Evolutionary conservation across 2,329 filamentous ascomycete genomes (phyloP).

Genomic region (Xylariales sp.): DNA sequence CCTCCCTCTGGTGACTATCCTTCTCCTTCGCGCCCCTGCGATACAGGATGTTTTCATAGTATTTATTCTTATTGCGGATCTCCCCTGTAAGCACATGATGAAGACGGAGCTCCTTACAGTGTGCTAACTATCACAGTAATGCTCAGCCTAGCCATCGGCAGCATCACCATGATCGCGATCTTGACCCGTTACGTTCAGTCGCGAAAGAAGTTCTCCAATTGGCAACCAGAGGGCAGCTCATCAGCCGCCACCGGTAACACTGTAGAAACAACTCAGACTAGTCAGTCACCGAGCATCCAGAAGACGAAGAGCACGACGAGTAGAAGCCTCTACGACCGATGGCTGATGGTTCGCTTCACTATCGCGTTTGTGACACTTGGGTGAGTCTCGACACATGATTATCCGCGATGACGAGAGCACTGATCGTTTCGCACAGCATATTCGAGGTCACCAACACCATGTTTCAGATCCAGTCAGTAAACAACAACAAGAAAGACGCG

Average conservation of each 20-base stretch:
- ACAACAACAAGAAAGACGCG: constrained; percentile 14
- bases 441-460: constrained; percentile 24
- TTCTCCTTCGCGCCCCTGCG: constrained; percentile 16
- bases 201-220: constrained; percentile 19
- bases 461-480: constrained; percentile 19
- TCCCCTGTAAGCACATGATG: constrained; percentile 22
- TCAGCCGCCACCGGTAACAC: neutral
- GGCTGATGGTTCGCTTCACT: constrained; percentile 24
- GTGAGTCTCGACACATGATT: constrained; percentile 11
- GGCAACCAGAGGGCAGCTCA: constrained; percentile 11
- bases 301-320: constrained; percentile 1
- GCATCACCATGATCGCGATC: constrained; percentile 19
- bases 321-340: constrained; percentile 23
- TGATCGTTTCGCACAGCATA: constrained; percentile 9
- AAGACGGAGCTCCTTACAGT: no score
- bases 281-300: neutral
- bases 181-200: constrained; percentile 18
- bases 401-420: neutral
- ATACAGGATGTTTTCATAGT: constrained; percentile 16
- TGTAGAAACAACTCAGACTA: neutral
- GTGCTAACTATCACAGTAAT: constrained; percentile 15
- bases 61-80: constrained; percentile 21
- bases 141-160: constrained; percentile 18
- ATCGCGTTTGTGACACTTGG: constrained; percentile 19
- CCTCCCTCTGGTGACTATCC: constrained; percentile 19